A percentile compares a stretch with the other conserved stretches of the same genome.
These are phyloP conservation scores for Eucalyptus tenuipes DNA, from an alignment of 345 rosid genomes.

Conservation along the genomic window DNA sequence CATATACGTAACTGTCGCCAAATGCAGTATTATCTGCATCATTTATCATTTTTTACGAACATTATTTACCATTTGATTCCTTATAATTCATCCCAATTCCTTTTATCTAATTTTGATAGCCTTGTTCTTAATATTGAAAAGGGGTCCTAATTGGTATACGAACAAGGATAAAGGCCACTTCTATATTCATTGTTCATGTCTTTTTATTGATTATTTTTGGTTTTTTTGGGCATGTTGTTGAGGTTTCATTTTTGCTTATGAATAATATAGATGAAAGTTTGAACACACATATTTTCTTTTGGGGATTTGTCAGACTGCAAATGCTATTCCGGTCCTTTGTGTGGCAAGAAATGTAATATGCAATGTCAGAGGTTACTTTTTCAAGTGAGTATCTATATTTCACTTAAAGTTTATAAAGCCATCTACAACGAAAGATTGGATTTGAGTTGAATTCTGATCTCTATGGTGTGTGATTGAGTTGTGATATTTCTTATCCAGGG, in stretches of 20 bases:
- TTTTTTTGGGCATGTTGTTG: neutral
- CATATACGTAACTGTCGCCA: neutral
- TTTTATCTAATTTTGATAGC: neutral
- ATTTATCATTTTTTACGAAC: neutral
- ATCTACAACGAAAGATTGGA: neutral
- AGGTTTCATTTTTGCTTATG: neutral
- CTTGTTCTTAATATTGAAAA: neutral
- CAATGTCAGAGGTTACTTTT: constrained; percentile 91
- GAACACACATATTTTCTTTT: neutral
- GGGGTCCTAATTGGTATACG: neutral
- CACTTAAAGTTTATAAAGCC: neutral
- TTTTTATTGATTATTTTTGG: neutral
- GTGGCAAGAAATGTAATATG: constrained; percentile 99
- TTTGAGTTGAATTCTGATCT: neutral
- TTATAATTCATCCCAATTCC: neutral
- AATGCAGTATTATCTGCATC: neutral
- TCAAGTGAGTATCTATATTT: constrained; percentile 48
- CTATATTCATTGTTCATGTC: neutral
- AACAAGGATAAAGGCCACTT: neutral
- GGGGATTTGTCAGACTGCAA: constrained; percentile 41
- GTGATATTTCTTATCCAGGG: constrained; percentile 33
- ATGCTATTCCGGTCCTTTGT: constrained; percentile 71
- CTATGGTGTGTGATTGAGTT: neutral
- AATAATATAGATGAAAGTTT: neutral
- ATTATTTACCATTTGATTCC: neutral